phyloP scores from a whole-genome alignment of 2,329 filamentous ascomycete genomes.

The Beauveria sp. region DNA sequence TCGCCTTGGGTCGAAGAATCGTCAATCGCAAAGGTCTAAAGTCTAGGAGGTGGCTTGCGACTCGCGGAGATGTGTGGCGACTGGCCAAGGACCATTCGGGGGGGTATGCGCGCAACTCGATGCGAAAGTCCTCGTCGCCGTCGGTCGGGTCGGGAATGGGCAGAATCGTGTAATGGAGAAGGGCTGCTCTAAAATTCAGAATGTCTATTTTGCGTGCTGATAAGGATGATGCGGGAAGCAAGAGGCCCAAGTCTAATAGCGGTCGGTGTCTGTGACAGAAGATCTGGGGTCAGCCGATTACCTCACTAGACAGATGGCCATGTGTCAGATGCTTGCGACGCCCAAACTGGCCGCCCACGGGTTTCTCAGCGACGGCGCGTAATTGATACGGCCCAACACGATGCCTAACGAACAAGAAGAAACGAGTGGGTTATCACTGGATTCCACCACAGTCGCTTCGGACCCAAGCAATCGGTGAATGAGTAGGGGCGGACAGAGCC shows the following conservation, averaged over 20 bases:
- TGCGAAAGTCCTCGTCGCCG: not conserved
- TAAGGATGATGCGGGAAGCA: not conserved
- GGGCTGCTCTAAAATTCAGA: not conserved
- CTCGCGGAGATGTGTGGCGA: not conserved
- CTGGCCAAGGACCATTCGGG: conserved; percentile 2
- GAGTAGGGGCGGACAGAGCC: not conserved
- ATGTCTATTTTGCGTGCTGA: not conserved
- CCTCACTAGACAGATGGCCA: not conserved
- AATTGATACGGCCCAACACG: not conserved
- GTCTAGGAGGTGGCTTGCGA: not conserved
- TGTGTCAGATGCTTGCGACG: conserved; percentile 1
- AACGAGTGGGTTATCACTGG: not conserved
- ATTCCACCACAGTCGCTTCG: not conserved
- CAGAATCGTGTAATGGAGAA: not conserved
- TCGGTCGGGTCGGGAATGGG: not conserved
- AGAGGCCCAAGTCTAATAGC: not conserved
- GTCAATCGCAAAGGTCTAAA: not conserved
- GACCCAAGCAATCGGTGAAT: not conserved
- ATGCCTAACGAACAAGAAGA: not conserved
- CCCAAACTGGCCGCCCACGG: not conserved
- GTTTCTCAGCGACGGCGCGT: not conserved
- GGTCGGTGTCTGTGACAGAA: not conserved
- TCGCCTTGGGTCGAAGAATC: not conserved
- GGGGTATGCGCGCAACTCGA: not conserved
- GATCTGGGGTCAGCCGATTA: conserved; percentile 6